These are phyloP conservation scores for Entomortierella beljakovae DNA, from an alignment of 192 early-diverging fungal species.

Conservation along the genomic window DNA sequence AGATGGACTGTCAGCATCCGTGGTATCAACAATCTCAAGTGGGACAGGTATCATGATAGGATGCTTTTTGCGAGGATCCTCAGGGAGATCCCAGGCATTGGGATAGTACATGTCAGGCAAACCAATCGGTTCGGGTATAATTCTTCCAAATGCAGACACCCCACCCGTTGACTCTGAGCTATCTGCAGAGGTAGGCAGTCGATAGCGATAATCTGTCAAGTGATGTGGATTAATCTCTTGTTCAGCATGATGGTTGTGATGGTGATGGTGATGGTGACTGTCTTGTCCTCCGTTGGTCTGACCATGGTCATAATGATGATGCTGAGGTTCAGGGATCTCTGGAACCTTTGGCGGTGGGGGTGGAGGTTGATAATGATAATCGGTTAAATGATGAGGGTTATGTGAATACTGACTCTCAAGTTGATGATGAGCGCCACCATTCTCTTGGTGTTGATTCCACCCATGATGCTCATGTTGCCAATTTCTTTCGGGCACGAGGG, in stretches of 20 bases:
- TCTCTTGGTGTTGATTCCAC: constrained; percentile 10
- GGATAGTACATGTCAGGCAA: constrained; percentile 53
- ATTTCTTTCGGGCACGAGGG: constrained; percentile 5
- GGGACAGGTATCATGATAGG: constrained; percentile 10
- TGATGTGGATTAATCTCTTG: constrained; percentile 42
- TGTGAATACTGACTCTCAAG: constrained; percentile 15
- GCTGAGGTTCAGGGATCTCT: constrained; percentile 28
- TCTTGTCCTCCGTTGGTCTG: not conserved
- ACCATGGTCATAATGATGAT: constrained; percentile 20
- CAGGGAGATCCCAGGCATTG: constrained; percentile 48
- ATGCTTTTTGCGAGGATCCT: constrained; percentile 33
- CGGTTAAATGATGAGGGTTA: constrained; percentile 50
- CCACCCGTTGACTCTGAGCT: constrained; percentile 4
- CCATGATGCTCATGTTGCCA: constrained; percentile 17
- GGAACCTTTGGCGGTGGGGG: constrained; percentile 33
- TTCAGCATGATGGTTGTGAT: not conserved
- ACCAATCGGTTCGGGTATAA: constrained; percentile 49
- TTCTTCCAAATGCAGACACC: constrained; percentile 14
- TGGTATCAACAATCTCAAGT: constrained; percentile 22
- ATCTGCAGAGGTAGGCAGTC: constrained; percentile 22
- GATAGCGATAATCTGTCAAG: constrained; percentile 44
- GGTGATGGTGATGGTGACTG: constrained; percentile 23
- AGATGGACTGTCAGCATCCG: constrained; percentile 20
- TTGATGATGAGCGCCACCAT: constrained; percentile 7
- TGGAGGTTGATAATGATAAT: constrained; percentile 49